Base-by-base conservation (phyloP, 139 green algal species). In the Monoraphidium neglectum region DNA sequence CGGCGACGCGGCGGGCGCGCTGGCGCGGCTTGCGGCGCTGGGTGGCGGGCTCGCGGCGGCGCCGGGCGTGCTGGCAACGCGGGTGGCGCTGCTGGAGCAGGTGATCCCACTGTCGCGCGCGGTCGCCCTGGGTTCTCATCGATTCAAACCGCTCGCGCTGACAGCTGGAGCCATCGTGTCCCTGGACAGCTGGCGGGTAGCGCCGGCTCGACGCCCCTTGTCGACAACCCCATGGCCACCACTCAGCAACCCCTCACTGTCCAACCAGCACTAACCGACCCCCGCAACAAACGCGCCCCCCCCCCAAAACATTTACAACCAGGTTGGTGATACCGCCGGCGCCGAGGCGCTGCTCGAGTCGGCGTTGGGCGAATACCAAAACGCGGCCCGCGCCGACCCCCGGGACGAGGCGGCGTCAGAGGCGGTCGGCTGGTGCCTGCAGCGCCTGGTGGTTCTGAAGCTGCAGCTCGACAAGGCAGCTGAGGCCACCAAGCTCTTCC, bases 361-460 rank as follows among this genome's bases (percentile, higher is more conserved):
- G 0, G 86, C 81, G 26, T 57, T 94, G 65, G n/a, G 72, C 40
- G 60, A 82, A 51, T 87, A 77, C 76, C 67, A 83, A 76, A 21
- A 30, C 21, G 43, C n/a, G 8, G 13, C 15, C 16, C 15, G 36
- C 10, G 51, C 49, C 53, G 35, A 37, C 8, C 73, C 73, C 3
- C 54, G 73, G 1, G 63, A 67, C 35, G n/a, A 32, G 36, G 37
- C 21, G 10, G 65, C 75, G 8, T 32, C 68, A 33, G 57, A 66
- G 24, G 78, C 74, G 23, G 21, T 83, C 24, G 64, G 54, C 26
- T 91, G 84, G 82, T 93, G 92, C 61, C 77, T 95, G 43, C 62
- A 89, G 49, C 72, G 59, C 15, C 77, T 94, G 72, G 85, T 90
- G 12, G 66, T 70, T 10, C 75, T 95, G 53, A 86, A 89, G 75